Conservation (phyloP, 768 basidiomycete genomes). For the Pleurotus salmoneostramineus region DNA sequence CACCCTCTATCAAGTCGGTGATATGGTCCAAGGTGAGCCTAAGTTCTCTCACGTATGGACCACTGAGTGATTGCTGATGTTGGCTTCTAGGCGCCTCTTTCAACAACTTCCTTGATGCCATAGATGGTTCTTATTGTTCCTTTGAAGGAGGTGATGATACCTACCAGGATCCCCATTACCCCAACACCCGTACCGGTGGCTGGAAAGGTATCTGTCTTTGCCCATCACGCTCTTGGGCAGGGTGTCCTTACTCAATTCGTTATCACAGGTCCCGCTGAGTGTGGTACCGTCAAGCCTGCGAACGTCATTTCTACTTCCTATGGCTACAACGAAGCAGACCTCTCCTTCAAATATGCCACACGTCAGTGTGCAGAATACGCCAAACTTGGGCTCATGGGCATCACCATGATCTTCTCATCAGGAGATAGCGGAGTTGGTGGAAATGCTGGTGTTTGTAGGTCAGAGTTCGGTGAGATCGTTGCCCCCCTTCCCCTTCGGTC, state of each 20-base stretch:
- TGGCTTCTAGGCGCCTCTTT: slow-evolving; percentile 34
- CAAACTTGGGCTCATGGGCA: slow-evolving; percentile 57
- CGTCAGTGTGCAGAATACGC: slow-evolving; percentile 49
- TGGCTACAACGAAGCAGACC: slow-evolving; percentile 36
- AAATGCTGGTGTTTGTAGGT: slow-evolving; percentile 29
- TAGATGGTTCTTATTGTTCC: slow-evolving; percentile 39
- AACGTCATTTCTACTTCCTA: slow-evolving; percentile 40
- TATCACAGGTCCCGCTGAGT: slow-evolving; percentile 24
- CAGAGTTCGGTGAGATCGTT: slow-evolving; percentile 34
- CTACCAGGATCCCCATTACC: slow-evolving; percentile 23
- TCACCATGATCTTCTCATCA: slow-evolving; percentile 53
- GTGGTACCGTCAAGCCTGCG: slow-evolving; percentile 37
- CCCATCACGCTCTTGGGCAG: not conserved
- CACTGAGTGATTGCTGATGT: not conserved
- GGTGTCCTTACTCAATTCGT: not conserved
- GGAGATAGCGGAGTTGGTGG: slow-evolving; percentile 57
- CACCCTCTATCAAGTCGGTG: slow-evolving; percentile 41
- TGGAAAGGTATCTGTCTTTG: slow-evolving; percentile 21
- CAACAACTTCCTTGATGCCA: slow-evolving; percentile 45
- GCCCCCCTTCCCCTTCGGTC: not conserved
- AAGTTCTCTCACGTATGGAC: not conserved
- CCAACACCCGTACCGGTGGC: slow-evolving; percentile 23
- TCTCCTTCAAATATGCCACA: slow-evolving; percentile 33
- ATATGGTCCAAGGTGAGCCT: slow-evolving; percentile 32
- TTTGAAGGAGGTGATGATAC: slow-evolving; percentile 41